These are phyloP conservation scores for Verticillium tricorpus DNA, from an alignment of 2,329 filamentous ascomycete species.

Conservation along the genomic window DNA sequence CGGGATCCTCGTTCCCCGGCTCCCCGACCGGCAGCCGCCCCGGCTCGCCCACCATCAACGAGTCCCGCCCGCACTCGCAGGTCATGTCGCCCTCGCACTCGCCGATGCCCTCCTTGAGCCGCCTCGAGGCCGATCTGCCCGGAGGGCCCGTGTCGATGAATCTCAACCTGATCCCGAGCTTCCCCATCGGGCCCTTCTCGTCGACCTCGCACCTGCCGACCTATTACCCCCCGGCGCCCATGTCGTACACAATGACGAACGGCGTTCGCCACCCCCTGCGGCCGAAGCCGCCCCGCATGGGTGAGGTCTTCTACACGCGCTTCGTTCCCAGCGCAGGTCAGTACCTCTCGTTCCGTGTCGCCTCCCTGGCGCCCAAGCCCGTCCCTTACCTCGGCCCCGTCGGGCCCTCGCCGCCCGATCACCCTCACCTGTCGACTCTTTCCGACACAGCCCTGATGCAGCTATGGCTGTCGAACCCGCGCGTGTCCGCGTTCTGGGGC, in stretches of 20 bases:
- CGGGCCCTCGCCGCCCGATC: slow-evolving; percentile 33
- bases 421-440: slow-evolving; percentile 35
- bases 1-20: slow-evolving; percentile 34
- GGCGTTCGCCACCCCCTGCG: slow-evolving; percentile 79
- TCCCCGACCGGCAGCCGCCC: slow-evolving; percentile 52
- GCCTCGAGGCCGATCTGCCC: slow-evolving; percentile 15
- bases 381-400: slow-evolving; percentile 61
- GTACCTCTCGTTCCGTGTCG: slow-evolving; percentile 85
- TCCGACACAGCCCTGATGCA: slow-evolving; percentile 62
- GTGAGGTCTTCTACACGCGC: slow-evolving; percentile 85
- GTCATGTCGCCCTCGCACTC: slow-evolving; percentile 16
- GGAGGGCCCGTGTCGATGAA: slow-evolving; percentile 22
- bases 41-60: slow-evolving; percentile 40
- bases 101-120: slow-evolving; percentile 20
- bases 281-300: slow-evolving; percentile 83
- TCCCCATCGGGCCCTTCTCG: slow-evolving; percentile 65
- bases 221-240: slow-evolving; percentile 79
- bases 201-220: slow-evolving; percentile 84
- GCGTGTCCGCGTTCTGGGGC: slow-evolving; percentile 84
- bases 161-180: slow-evolving; percentile 30
- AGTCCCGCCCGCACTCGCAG: slow-evolving; percentile 20
- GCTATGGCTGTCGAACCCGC: slow-evolving; percentile 83
- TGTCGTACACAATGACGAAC: slow-evolving; percentile 76
- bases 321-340: slow-evolving; percentile 78
- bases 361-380: slow-evolving; percentile 61